Conservation (phyloP, 805 yeast genomes). For the Wickerhamomyces kurtzmanii region DNA sequence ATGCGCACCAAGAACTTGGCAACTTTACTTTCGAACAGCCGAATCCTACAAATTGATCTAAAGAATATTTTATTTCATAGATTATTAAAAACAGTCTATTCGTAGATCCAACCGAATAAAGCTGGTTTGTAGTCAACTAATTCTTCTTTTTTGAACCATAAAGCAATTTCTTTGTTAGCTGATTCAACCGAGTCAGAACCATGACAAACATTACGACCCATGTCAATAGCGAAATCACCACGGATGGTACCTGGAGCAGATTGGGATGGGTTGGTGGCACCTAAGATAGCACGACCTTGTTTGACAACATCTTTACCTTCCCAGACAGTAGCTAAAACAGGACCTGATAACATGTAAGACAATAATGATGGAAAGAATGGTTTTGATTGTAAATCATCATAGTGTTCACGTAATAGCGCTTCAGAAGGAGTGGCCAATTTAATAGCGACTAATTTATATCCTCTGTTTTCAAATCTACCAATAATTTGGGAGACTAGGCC, state of each 20-base stretch:
- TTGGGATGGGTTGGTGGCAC: constrained; percentile 97
- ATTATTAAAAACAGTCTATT: constrained; percentile 34
- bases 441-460: constrained; percentile 94
- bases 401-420: constrained; percentile 82
- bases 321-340: constrained; percentile 98
- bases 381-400: constrained; percentile 89
- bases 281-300: constrained; percentile 95
- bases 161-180: constrained; percentile 89
- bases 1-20: no score
- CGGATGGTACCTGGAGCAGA: constrained; percentile 99
- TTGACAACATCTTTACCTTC: constrained; percentile 99
- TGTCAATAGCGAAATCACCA: constrained; percentile 97
- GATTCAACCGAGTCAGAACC: constrained; percentile 99
- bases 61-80: background rate
- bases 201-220: constrained; percentile 99
- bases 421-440: constrained; percentile 87
- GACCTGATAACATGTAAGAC: constrained; percentile 97
- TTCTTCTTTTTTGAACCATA: constrained; percentile 99
- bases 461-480: constrained; percentile 93
- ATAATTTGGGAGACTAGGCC: constrained; percentile 87
- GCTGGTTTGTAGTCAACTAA: constrained; percentile 86
- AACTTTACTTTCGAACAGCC: no score
- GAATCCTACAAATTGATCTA: no score
- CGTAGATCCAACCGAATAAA: constrained; percentile 86
- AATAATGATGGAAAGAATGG: constrained; percentile 97